Evolutionary conservation across 176 grass and related monocot genomes (phyloP), one percentile per base, ranked within the genome.

Genomic region (Paspalum vaginatum): DNA sequence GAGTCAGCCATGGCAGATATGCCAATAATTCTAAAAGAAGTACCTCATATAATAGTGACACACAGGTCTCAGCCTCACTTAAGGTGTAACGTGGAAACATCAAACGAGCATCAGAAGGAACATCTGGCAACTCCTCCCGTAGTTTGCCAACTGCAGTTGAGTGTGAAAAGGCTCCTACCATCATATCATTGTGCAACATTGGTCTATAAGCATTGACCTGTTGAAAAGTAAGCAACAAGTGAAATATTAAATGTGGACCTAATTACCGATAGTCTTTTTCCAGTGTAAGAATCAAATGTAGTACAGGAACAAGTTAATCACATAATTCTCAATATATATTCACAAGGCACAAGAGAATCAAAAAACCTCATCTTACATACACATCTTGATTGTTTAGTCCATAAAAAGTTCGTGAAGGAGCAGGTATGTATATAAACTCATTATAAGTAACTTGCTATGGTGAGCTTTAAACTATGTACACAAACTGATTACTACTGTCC

Each of bases 31-130:
- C 48, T 8, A 48, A 49, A 53, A 70, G 11, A 42, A 52, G 11
- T 93, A 98, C 96, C 96, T 98, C 84, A 98, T 83, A 83, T 98
- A 98, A 63, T 98, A 98, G 74, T 98, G 88, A 85, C 90, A 98
- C 13, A 84, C 96, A n/a, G 16, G 92, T 89, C 54, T 80, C 92
- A 42, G 90, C 96, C 87, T 98, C 96, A 76, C 93, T 79, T 85
- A 95, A 75, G 11, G 70, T 98, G 73, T 93, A 98, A 42, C 96
- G 92, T 55, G 92, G 92, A 72, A 95, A 89, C 78, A 89, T 84
- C 48, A 95, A 16, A 77, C 92, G 92, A 10, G 96, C 90, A 59
- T 84, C 72, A 43, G 84, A 59, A 5, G 92, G 96, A 71, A 98
- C 92, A 88, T 91, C 88, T 73, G 92, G 96, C 53, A 98, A 88